phyloP scores from a whole-genome alignment of 176 grass and related monocot genomes.

The Coix lacrymajobi region DNA sequence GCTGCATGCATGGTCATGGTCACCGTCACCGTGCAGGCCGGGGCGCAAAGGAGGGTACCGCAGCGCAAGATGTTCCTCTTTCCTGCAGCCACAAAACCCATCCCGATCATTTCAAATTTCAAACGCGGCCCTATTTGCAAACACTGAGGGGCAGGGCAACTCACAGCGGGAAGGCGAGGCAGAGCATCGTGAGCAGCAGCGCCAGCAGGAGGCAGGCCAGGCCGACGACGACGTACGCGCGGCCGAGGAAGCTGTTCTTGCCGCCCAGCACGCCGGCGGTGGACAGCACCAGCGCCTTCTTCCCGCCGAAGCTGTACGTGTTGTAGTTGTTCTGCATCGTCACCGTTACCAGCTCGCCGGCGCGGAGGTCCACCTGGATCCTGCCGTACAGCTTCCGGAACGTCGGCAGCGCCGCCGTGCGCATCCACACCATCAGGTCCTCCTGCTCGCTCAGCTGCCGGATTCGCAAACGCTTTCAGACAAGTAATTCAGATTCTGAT shows the following conservation, averaged over 20 bases:
- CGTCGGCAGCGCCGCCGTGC: constrained; percentile 57
- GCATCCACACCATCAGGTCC: constrained; percentile 78
- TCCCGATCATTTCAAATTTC: neutral
- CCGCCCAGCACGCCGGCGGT: constrained; percentile 58
- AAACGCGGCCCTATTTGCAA: neutral
- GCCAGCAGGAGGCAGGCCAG: constrained; percentile 48
- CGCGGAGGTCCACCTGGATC: constrained; percentile 51
- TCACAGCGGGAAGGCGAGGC: constrained; percentile 44
- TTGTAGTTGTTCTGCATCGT: constrained; percentile 61
- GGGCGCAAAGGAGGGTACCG: neutral
- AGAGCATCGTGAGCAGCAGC: constrained; percentile 37
- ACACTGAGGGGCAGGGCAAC: neutral
- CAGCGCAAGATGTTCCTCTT: constrained; percentile 18
- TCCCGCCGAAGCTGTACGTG: constrained; percentile 64
- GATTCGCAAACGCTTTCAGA: neutral
- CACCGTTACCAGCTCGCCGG: constrained; percentile 38
- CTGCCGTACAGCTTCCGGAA: constrained; percentile 73
- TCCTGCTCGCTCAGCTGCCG: constrained; percentile 62
- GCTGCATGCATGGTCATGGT: neutral
- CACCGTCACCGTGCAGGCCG: neutral
- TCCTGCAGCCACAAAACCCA: constrained; percentile 26
- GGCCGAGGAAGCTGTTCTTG: constrained; percentile 59
- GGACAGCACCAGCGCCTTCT: constrained; percentile 58
- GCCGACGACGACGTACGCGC: constrained; percentile 48
- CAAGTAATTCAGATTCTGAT: no score